Conservation (phyloP, 257 asterid genomes). For the Nicotiana otophora region DNA sequence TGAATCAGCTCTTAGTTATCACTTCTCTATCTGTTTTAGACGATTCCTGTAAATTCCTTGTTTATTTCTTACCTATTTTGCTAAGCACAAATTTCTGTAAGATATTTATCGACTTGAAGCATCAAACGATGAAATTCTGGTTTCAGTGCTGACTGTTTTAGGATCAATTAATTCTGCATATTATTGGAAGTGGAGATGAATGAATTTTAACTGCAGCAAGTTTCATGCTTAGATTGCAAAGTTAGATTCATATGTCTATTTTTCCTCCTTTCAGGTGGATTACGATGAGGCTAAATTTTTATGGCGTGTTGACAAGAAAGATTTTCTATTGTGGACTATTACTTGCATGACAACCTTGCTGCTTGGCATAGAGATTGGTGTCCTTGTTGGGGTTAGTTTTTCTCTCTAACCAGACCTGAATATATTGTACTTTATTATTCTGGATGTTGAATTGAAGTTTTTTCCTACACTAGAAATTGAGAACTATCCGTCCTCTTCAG, state of each 20-base stretch:
- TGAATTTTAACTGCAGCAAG: not conserved
- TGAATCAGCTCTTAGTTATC: not conserved
- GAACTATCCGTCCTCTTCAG: not conserved
- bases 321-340: constrained; percentile 85
- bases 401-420: not conserved
- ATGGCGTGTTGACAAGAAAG: constrained; percentile 93
- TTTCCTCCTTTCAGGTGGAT: constrained; percentile 71
- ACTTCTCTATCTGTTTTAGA: not conserved
- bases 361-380: constrained; percentile 98
- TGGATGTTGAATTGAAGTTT: not conserved
- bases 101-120: not conserved
- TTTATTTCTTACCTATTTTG: not conserved
- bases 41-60: not conserved
- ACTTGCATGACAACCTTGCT: constrained; percentile 77
- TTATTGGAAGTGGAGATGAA: not conserved
- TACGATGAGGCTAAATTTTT: constrained; percentile 86
- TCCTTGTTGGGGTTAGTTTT: constrained; percentile 81
- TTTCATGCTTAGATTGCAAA: constrained; percentile 19
- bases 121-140: not conserved
- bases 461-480: not conserved
- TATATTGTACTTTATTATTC: not conserved
- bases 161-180: not conserved
- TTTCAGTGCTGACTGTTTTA: not conserved
- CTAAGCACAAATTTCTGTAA: constrained; percentile 4
- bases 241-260: constrained; percentile 9